These are phyloP conservation scores for Discostella stelligeroides DNA, from an alignment of 108 stramenopile genomes.

Conservation along the genomic window DNA sequence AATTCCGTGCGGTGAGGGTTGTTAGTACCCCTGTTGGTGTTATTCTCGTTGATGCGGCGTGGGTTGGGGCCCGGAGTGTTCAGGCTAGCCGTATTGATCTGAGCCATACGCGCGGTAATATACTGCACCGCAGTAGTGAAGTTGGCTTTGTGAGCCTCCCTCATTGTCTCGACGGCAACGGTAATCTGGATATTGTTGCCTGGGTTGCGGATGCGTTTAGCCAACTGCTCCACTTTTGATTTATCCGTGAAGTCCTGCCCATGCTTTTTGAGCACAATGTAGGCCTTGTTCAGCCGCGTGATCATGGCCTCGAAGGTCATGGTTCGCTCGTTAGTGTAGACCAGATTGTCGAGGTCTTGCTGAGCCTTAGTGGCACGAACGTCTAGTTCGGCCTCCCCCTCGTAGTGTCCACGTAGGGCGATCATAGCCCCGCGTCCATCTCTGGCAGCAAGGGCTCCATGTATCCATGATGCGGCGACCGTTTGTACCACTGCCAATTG, in stretches of 20 bases:
- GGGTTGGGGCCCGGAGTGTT: too few relatives aligned
- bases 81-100: too few relatives aligned
- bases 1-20: background rate
- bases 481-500: background rate
- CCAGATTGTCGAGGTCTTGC: background rate
- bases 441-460: background rate
- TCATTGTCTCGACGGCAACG: background rate
- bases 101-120: too few relatives aligned
- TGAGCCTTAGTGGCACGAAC: too few relatives aligned
- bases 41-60: too few relatives aligned
- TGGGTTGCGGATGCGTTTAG: background rate
- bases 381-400: background rate
- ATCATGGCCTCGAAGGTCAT: slow-evolving; percentile 5
- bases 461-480: slow-evolving; percentile 7
- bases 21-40: too few relatives aligned
- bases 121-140: too few relatives aligned
- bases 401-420: background rate
- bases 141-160: background rate
- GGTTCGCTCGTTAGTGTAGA: slow-evolving; percentile 3
- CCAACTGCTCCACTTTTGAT: background rate
- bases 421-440: slow-evolving; percentile 3
- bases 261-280: background rate
- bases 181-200: background rate
- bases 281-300: slow-evolving; percentile 6
- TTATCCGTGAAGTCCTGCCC: background rate